These are phyloP conservation scores for Candida saitoana DNA, from an alignment of 805 yeast genomes.

Conservation along the genomic window DNA sequence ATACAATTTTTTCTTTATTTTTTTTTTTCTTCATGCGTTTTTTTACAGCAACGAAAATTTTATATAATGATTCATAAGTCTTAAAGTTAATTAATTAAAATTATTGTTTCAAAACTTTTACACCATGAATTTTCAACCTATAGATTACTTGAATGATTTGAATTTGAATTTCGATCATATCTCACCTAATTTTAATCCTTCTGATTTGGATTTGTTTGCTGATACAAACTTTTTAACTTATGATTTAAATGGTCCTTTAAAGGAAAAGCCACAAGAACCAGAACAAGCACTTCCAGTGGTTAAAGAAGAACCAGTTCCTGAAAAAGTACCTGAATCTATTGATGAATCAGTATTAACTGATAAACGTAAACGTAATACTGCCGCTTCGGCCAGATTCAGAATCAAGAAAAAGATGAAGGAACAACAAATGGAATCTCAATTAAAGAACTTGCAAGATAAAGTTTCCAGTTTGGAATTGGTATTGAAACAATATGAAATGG, in stretches of 20 bases:
- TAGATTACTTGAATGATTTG: constrained; percentile 37
- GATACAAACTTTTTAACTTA: constrained; percentile 38
- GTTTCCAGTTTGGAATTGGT: constrained; percentile 64
- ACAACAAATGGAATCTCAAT: constrained; percentile 79
- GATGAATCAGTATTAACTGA: constrained; percentile 31
- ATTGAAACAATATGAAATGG: constrained; percentile 87
- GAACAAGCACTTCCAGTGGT: constrained; percentile 7
- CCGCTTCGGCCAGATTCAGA: constrained; percentile 91
- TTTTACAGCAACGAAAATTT: neutral
- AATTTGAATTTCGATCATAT: constrained; percentile 33
- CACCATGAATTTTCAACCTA: constrained; percentile 38
- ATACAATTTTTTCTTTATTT: neutral
- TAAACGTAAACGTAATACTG: constrained; percentile 84
- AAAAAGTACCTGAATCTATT: neutral
- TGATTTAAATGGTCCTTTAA: constrained; percentile 19
- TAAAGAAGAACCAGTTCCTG: constrained; percentile 1
- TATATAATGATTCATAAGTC: no score
- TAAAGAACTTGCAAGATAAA: constrained; percentile 67
- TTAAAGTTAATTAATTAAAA: neutral
- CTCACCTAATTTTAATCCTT: constrained; percentile 11
- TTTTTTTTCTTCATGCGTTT: neutral
- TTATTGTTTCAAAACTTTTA: neutral
- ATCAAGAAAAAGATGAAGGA: constrained; percentile 89
- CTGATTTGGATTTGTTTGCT: constrained; percentile 37
- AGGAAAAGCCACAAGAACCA: neutral